phyloP scores from a whole-genome alignment of 768 basidiomycete species.

The Auriscalpium vulgare region DNA sequence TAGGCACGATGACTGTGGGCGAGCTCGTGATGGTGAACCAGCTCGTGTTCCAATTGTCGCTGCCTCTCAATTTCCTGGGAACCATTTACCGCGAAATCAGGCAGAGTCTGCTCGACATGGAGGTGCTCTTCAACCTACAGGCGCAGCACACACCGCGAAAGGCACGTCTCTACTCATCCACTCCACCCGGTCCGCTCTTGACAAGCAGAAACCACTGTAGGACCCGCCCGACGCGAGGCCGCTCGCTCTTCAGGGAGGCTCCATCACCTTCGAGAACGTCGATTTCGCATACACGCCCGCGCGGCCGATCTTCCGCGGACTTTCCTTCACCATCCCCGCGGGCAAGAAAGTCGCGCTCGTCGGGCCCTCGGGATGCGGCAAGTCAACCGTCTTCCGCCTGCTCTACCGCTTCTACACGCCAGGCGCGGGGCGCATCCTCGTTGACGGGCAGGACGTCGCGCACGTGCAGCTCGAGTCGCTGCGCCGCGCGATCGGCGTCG shows the following conservation, averaged over 20 bases:
- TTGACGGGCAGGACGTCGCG: conserved; percentile 84
- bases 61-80: conserved; percentile 95
- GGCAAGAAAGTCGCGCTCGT: conserved; percentile 97
- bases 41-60: conserved; percentile 91
- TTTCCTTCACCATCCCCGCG: conserved; percentile 88
- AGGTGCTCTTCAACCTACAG: conserved; percentile 84
- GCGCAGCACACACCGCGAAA: conserved; percentile 67
- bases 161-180: conserved; percentile 29
- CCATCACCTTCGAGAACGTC: conserved; percentile 90
- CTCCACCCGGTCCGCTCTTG: not conserved
- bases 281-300: conserved; percentile 87
- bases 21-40: conserved; percentile 99
- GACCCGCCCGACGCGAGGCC: conserved; percentile 64
- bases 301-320: conserved; percentile 81
- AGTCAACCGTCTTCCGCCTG: conserved; percentile 92
- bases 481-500: conserved; percentile 77
- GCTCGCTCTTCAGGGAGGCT: conserved; percentile 66
- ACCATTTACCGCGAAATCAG: conserved; percentile 96
- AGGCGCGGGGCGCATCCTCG: conserved; percentile 64
- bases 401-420: conserved; percentile 94
- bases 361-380: conserved; percentile 94
- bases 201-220: conserved; percentile 28
- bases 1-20: conserved; percentile 96
- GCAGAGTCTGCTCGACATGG: conserved; percentile 97
- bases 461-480: conserved; percentile 65